These are phyloP conservation scores for Fallopia convolvulus DNA, from an alignment of 148 eudicot genomes.

Conservation along the genomic window DNA sequence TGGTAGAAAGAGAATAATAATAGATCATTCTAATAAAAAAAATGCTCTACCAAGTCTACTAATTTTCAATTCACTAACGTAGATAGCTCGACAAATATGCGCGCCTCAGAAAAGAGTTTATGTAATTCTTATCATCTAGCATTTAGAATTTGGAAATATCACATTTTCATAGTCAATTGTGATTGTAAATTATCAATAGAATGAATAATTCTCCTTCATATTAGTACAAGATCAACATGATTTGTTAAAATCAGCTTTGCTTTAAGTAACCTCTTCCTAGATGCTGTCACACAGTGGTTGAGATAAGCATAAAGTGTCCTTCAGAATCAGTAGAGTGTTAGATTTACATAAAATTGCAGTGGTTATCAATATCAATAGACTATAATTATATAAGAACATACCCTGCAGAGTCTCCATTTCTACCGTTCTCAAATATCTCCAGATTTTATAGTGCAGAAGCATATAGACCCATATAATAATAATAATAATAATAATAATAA, in stretches of 20 bases:
- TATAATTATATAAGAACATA: slow-evolving; percentile 23
- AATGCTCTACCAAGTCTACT: background rate
- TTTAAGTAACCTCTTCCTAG: slow-evolving; percentile 87
- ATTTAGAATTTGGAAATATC: background rate
- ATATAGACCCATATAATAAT: slow-evolving; percentile 86
- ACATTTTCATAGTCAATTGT: background rate
- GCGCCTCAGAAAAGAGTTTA: background rate
- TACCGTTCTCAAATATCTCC: slow-evolving; percentile 86
- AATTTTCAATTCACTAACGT: background rate
- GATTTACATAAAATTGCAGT: background rate
- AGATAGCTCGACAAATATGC: background rate
- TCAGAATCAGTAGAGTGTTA: slow-evolving; percentile 17
- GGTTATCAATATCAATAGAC: background rate
- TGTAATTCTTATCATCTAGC: background rate
- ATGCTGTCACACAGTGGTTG: slow-evolving; percentile 84
- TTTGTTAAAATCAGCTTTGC: background rate
- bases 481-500: too few species aligned
- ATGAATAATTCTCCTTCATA: background rate
- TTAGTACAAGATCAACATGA: background rate
- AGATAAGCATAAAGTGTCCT: slow-evolving; percentile 78
- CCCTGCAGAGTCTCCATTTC: slow-evolving; percentile 85
- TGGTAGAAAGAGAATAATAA: background rate
- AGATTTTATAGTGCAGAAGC: slow-evolving; percentile 89
- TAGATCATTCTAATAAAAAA: background rate
- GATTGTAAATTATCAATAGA: background rate